Percentiles rank a stretch among this genome's conserved stretches.
These are phyloP conservation scores for Chrysophaeum taylorii DNA, from an alignment of 352 stramenopile species.

Conservation along the genomic window DNA sequence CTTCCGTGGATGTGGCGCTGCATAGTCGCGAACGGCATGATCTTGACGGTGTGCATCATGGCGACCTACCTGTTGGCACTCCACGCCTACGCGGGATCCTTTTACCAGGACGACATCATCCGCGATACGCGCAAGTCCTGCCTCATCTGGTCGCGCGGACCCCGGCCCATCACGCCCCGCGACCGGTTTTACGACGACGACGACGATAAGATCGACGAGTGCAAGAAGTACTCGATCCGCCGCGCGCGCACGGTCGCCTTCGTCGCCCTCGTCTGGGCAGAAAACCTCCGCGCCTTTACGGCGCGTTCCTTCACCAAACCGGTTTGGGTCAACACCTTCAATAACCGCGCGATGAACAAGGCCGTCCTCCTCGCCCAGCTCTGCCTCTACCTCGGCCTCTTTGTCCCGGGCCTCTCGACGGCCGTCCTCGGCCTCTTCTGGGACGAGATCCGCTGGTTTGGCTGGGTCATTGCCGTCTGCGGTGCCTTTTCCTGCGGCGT, in stretches of 20 bases:
- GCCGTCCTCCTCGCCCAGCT: background rate
- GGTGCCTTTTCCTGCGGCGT: background rate
- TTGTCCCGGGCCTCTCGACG: background rate
- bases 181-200: background rate
- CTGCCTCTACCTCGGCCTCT: background rate
- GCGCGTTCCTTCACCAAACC: background rate
- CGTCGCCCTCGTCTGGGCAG: background rate
- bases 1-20: background rate
- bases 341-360: background rate
- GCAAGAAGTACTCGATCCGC: background rate
- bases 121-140: background rate
- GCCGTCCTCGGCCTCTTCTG: background rate
- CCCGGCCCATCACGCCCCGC: no score
- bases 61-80: background rate
- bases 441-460: background rate
- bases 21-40: background rate
- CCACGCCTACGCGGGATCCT: background rate
- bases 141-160: background rate
- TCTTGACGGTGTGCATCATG: background rate
- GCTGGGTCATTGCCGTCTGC: background rate
- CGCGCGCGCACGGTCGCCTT: background rate
- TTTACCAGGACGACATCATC: background rate
- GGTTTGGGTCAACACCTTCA: background rate
- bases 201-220: background rate
- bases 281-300: background rate